Evolutionary conservation across 805 yeast genomes (phyloP), one percentile per base, ranked within the genome.

Genomic region (Cyberlindnera xylosilytica): DNA sequence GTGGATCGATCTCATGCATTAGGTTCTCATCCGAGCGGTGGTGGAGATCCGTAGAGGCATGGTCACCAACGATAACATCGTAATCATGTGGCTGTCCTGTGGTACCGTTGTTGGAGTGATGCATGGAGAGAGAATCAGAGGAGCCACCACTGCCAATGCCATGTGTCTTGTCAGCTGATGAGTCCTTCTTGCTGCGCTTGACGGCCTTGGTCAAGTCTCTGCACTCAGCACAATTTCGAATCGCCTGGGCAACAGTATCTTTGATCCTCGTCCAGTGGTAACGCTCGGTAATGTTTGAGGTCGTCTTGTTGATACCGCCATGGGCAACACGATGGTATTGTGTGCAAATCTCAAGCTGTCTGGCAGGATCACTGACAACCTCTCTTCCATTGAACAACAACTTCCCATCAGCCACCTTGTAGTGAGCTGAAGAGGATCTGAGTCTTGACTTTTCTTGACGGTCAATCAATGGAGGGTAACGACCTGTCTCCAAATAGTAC

Each of bases 191-290:
- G 35, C 42, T 47, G 15, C 50, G 48, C 39, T 55, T 55, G 17
- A 31, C 23, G 8, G 38, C 20, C 13, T 53, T 40, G 27, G 50
- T 51, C n/a, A 51, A 24, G 45, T 56, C 57, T 39, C 58, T 50
- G 42, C 98, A 91, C 38, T 79, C 83, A 2, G 72, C 69, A 61
- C 98, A 93, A 46, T 79, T 76, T 41, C 82, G 72, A 40, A 90
- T 81, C 1, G 87, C 91, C 23, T 79, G 78, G 1, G 85, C 81
- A 1, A 87, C 97, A 0, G 96, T 87, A 43, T 79, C 88, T 63
- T 93, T 90, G 49, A 91, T 85, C 39, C 95, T 76, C 1, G 88
- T 78, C 97, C 98, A 91, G 61, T 88, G 95, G 53, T 85, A 91
- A 52, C 77, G 76, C 48, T 85, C 93, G 1, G 90, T 77, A 15